Conservation (phyloP, 169 alveolate genomes). For the Besnoitia besnoiti region DNA sequence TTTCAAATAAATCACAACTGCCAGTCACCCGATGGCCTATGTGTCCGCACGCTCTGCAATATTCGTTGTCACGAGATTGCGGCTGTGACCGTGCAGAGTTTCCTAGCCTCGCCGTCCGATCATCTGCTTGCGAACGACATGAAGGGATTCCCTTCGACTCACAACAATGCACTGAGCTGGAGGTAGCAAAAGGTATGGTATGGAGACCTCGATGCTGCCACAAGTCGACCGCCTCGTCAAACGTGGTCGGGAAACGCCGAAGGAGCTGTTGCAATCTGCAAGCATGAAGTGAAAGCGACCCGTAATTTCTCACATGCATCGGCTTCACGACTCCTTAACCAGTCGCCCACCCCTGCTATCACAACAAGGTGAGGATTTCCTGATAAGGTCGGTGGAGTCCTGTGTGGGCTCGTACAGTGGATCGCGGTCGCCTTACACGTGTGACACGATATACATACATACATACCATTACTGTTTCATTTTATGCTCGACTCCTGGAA, state of each 20-base stretch:
- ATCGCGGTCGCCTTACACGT: no score
- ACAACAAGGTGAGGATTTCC: no score
- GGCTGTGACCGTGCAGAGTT: neutral
- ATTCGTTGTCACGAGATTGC: no score
- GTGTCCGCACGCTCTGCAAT: neutral
- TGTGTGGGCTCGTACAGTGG: no score
- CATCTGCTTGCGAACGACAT: neutral
- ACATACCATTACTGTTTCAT: no score
- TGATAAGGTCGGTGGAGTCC: no score
- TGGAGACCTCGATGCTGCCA: neutral
- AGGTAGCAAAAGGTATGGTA: neutral
- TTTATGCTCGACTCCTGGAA: no score
- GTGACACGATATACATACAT: no score
- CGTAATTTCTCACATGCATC: no score
- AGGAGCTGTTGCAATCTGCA: slow-evolving; percentile 37
- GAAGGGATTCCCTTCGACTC: neutral
- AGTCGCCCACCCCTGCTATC: no score
- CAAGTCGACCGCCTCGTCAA: slow-evolving; percentile 9
- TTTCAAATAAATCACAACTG: neutral
- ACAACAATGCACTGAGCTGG: neutral
- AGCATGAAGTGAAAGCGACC: no score
- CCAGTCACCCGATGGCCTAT: neutral
- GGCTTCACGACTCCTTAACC: no score
- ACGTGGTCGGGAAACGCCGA: slow-evolving; percentile 8
- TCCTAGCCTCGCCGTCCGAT: neutral